These are phyloP conservation scores for Hirschfeldia incana DNA, from an alignment of 345 rosid genomes.

Conservation along the genomic window DNA sequence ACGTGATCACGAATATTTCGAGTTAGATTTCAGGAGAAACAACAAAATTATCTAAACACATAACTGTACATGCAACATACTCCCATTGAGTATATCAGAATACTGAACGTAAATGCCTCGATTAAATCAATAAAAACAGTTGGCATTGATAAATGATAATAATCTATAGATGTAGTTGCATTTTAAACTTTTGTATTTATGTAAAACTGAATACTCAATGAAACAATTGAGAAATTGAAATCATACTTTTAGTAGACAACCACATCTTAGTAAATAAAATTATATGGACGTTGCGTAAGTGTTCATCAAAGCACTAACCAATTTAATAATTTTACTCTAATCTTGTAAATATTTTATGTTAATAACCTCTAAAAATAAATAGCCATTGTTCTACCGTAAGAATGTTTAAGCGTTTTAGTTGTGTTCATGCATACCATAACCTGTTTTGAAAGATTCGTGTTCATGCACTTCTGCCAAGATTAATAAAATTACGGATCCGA, in stretches of 20 bases:
- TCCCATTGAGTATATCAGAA: background rate
- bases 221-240: slow-evolving; percentile 10
- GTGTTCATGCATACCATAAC: background rate
- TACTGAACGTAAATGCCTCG: background rate
- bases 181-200: background rate
- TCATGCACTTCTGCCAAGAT: background rate
- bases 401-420: background rate
- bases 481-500: background rate
- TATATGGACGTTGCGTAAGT: slow-evolving; percentile 26
- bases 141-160: background rate
- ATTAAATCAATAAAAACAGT: background rate
- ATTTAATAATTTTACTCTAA: background rate
- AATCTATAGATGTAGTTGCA: background rate
- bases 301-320: slow-evolving; percentile 35
- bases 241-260: slow-evolving; percentile 25
- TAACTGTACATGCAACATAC: background rate
- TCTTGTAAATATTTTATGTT: background rate
- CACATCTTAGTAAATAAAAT: slow-evolving; percentile 27
- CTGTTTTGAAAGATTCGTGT: background rate
- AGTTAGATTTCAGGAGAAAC: background rate
- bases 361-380: background rate
- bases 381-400: background rate
- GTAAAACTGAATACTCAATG: background rate
- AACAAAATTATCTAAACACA: background rate
- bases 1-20: background rate